phyloP scores from a whole-genome alignment of 2,329 filamentous ascomycete species.

The Ophiostoma sp. region DNA sequence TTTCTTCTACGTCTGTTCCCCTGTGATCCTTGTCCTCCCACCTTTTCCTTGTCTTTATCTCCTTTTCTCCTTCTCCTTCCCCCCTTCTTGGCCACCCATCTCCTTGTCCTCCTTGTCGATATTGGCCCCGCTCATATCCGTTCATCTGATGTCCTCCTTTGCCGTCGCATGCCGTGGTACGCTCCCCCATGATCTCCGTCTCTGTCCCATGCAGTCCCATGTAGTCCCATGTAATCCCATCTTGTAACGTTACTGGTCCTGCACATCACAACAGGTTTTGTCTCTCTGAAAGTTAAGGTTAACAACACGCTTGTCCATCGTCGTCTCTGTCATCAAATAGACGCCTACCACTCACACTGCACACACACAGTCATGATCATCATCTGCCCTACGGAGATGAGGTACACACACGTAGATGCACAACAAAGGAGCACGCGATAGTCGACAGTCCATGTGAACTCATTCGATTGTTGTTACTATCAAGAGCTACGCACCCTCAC shows the following conservation, averaged over 20 bases:
- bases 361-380: background rate
- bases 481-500: background rate
- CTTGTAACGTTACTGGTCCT: constrained; percentile 20
- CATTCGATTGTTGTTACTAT: background rate
- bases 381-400: too few species aligned
- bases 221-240: background rate
- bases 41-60: background rate
- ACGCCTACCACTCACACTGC: background rate
- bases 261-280: background rate
- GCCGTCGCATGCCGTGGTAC: background rate
- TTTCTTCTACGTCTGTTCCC: background rate
- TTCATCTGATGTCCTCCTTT: background rate
- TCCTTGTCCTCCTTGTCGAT: background rate
- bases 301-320: background rate
- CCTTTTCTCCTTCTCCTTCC: background rate
- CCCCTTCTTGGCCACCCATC: background rate
- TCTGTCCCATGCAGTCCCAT: background rate
- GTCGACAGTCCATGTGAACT: background rate
- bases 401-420: background rate
- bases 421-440: background rate
- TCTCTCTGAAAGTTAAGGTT: background rate
- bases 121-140: background rate
- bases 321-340: background rate
- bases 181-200: background rate
- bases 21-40: background rate